phyloP scores from a whole-genome alignment of 768 basidiomycete species.

The Mrakia blollopis region DNA sequence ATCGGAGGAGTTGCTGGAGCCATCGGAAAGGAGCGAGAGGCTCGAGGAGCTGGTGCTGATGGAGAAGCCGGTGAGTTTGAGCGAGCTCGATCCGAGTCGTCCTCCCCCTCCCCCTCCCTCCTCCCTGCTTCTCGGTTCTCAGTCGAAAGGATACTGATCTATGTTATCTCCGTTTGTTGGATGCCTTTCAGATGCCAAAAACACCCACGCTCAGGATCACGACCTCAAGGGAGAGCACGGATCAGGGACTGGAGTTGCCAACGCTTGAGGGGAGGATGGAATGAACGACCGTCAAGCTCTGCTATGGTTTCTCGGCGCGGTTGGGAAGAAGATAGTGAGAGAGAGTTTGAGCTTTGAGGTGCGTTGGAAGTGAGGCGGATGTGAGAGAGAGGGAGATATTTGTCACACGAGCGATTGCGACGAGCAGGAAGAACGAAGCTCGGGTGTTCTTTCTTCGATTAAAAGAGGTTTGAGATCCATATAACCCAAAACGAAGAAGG shows the following conservation, averaged over 20 bases:
- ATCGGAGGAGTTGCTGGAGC: slow-evolving; percentile 10
- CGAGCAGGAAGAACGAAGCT: too few relatives aligned
- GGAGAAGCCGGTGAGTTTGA: neutral
- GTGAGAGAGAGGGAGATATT: too few relatives aligned
- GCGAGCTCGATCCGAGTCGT: too few relatives aligned
- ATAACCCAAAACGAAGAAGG: neutral
- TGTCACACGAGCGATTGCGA: too few relatives aligned
- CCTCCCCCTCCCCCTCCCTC: neutral
- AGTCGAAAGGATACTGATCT: neutral
- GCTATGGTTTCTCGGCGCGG: too few relatives aligned
- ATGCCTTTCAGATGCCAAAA: neutral
- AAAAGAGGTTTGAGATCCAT: too few relatives aligned
- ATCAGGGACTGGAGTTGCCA: neutral
- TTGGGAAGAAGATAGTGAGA: too few relatives aligned
- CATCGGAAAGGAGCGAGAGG: slow-evolving; percentile 4
- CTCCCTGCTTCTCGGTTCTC: neutral
- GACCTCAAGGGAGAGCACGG: neutral
- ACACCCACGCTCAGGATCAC: slow-evolving; percentile 12
- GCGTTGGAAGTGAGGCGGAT: too few relatives aligned
- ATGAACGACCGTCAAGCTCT: too few relatives aligned
- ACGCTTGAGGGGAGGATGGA: neutral
- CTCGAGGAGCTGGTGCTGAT: neutral
- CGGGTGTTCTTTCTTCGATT: too few relatives aligned
- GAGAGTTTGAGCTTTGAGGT: too few relatives aligned
- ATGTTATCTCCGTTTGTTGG: neutral